Percentiles rank a stretch among this genome's conserved stretches.
Conservation (phyloP, 257 asterid genomes). For the Verbascum thapsus region DNA sequence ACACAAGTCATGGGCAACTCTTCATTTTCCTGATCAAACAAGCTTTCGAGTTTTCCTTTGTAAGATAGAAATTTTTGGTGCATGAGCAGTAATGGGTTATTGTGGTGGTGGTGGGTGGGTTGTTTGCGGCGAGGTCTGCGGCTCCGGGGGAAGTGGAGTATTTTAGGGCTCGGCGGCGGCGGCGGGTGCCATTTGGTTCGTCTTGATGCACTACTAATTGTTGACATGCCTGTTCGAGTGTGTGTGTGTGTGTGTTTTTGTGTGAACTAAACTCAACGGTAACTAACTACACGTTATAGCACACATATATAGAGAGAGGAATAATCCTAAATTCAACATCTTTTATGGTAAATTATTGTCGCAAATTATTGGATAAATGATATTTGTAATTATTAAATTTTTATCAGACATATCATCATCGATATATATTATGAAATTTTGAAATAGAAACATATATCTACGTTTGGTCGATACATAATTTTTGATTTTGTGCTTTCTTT, state of each 20-base stretch:
- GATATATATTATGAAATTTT: no score
- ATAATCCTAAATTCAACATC: no score
- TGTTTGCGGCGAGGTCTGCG: slow-evolving; percentile 63
- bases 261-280: no score
- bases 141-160: slow-evolving; percentile 69
- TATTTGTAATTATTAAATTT: no score
- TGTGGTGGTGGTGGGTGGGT: slow-evolving; percentile 29
- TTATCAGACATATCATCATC: no score
- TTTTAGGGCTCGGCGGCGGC: slow-evolving; percentile 80
- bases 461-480: no score
- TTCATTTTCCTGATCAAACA: slow-evolving; percentile 51
- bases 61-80: slow-evolving; percentile 33
- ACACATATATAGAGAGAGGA: no score
- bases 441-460: no score
- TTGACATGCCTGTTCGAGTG: slow-evolving; percentile 18
- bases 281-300: no score
- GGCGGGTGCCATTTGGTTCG: slow-evolving; percentile 70
- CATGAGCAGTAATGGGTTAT: slow-evolving; percentile 28
- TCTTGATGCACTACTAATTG: slow-evolving; percentile 46
- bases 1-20: neutral
- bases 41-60: slow-evolving; percentile 46
- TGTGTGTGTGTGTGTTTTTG: neutral
- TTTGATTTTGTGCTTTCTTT: no score
- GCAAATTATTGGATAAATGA: no score
- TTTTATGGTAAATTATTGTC: no score